Base-by-base conservation (phyloP, 345 rosid genomes). In the Citrus maxima region DNA sequence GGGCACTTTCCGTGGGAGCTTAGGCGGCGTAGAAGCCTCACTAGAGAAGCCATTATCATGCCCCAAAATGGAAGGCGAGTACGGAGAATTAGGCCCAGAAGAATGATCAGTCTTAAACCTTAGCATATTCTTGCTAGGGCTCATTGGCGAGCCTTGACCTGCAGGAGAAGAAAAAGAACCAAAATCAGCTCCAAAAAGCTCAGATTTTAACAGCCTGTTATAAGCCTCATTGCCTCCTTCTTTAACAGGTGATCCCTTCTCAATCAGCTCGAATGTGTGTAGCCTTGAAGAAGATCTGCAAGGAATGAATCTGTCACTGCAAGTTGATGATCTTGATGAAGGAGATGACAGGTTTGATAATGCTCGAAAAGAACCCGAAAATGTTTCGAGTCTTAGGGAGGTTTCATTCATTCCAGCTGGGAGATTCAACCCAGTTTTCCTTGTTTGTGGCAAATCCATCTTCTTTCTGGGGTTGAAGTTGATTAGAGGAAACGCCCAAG, bases 271-370 rank as follows among this genome's bases (percentile, higher is more conserved):
- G 68, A 92, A 96, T 22, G 97, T 87, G 85, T 94, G 93, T 37
- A 96, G 88, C 76, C 99, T 87, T 2, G 99, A 96, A 2, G 98
- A 88, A 28, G 99, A 96, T 93, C 98, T 88, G 83, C 99, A 94
- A 0, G 98, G 99, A 68, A 94, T 96, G 87, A 96, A 96, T 84
- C 98, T 82, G 72, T 96, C 99, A 76, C 99, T 92, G 78, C 97
- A 92, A 46, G 88, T 80, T 0, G 98, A 87, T 61, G 79, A 76
- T 67, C 64, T 83, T 25, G 88, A 70, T 56, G 93, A 93, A 0
- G 98, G 99, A 1, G 98, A 96, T 12, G 94, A 88, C 4, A 93
- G 71, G 80, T 88, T 90, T 8, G 98, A 89, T 35, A 92, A 88
- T 34, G 89, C 86, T 16, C 97, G 90, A 18, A 91, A 76, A 37